Base-by-base conservation (phyloP, 306 rosid genomes). In the Carpinus viminea region DNA sequence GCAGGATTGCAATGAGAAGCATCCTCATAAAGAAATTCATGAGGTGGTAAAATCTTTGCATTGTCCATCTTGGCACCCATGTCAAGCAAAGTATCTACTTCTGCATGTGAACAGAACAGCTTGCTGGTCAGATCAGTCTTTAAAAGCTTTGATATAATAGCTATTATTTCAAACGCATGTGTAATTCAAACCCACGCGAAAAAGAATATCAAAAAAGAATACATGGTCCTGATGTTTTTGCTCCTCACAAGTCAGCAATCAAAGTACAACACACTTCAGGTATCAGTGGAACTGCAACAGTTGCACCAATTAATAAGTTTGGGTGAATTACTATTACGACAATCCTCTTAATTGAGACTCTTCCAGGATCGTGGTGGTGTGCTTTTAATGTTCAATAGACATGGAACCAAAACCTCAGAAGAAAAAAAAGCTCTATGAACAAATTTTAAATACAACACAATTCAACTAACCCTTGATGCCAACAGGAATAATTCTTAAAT, bases 1-100 rank as follows among this genome's bases (percentile, higher is more conserved):
- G 80, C 65, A 52, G 71, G 78, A 60, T 47, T 48, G 70, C 86
- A 75, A 71, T 57, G 81, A 54, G 85, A 75, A 82, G 76, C 81
- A 57, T 88, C 78, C 72, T 83, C 82, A 24, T 88, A 75, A 57
- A 86, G 87, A 80, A 89, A 91, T 41, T 79, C 87, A 20, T 9
- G 74, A 34, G 87, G 80, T 36, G 90, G 87, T 71, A 86, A 77
- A 52, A 65, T 74, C 75, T 24, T 79, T 24, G 81, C 80, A 72
- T 47, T 64, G 73, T 75, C 81, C 46, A 77, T 78, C 82, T 75
- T 84, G 45, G 77, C 77, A 76, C 83, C 85, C 70, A 80, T 76
- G 36, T 84, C 87, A 66, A 73, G 55, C 56, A 52, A 69, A 34
- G 75, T 26, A 68, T 85, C 78, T 47, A 80, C 68, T 50, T 81